phyloP scores from a whole-genome alignment of 73 alveolate genomes.

The Tetrahymena malaccensis region DNA sequence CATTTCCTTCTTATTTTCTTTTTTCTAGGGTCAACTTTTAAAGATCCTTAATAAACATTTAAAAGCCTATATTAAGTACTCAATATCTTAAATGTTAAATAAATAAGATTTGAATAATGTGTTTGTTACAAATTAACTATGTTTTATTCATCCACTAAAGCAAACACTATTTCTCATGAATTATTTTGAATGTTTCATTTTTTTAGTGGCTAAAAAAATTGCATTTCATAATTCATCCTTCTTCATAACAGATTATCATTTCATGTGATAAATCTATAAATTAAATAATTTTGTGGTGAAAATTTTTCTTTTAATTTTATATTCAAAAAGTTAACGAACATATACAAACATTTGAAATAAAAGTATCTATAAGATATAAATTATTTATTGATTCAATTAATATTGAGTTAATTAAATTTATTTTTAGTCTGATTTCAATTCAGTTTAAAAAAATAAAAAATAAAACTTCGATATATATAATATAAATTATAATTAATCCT shows the following conservation, averaged over 20 bases:
- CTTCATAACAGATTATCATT: neutral
- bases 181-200: neutral
- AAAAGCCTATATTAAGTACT: neutral
- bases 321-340: neutral
- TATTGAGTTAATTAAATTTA: too few relatives aligned
- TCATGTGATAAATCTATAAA: neutral
- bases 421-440: too few relatives aligned
- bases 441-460: too few relatives aligned
- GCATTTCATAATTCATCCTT: neutral
- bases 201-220: neutral
- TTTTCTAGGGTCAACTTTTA: neutral
- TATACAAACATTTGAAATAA: neutral
- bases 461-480: too few relatives aligned
- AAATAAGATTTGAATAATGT: too few relatives aligned
- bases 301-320: neutral
- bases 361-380: neutral
- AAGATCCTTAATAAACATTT: neutral
- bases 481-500: too few relatives aligned
- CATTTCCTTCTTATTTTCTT: neutral
- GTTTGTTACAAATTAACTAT: neutral
- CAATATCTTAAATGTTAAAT: neutral
- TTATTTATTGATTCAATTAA: too few relatives aligned
- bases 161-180: neutral
- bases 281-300: neutral
- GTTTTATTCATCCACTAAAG: neutral